A percentile compares a stretch with the other conserved stretches of the same genome.
phyloP scores from a whole-genome alignment of 2,329 filamentous ascomycete species.

The Dactylellina sp. region DNA sequence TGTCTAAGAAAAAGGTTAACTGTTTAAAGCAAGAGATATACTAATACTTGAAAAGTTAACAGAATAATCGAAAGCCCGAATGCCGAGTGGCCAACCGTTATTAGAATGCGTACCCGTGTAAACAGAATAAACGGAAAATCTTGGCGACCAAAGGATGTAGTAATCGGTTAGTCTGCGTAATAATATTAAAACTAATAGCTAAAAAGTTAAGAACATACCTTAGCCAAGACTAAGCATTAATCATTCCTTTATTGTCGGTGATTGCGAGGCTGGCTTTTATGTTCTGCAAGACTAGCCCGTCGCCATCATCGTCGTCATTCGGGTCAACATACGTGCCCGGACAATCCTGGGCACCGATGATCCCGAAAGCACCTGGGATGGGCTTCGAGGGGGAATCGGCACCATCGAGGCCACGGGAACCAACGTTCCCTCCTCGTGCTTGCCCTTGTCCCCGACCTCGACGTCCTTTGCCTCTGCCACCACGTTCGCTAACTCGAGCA shows the following conservation, averaged over 20 bases:
- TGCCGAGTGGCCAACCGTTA: not conserved
- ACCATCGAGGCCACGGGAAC: not conserved
- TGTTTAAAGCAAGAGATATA: not conserved
- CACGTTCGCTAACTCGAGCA: not conserved
- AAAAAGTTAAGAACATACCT: not conserved
- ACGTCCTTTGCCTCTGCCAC: not conserved
- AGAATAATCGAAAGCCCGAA: not conserved
- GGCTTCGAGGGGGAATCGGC: not conserved
- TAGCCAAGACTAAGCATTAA: conserved; percentile 5
- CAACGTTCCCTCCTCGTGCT: not conserved
- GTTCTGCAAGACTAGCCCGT: not conserved
- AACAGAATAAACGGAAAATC: conserved; percentile 25
- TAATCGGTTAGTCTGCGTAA: conserved; percentile 4
- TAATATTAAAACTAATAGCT: not conserved
- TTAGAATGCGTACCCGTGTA: conserved; percentile 40
- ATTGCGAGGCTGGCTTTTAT: not conserved
- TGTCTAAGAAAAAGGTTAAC: not conserved
- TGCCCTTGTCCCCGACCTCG: not conserved
- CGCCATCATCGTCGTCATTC: not conserved
- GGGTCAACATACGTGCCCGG: not conserved
- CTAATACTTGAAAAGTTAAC: not conserved
- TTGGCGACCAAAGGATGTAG: conserved; percentile 22
- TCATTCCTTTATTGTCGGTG: not conserved
- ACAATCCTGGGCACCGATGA: conserved; percentile 7
- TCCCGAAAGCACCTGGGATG: not conserved